A percentile compares a stretch with the other conserved stretches of the same genome.
Conservation (phyloP, 805 yeast species). For the Yamadazyma tumulicola region DNA sequence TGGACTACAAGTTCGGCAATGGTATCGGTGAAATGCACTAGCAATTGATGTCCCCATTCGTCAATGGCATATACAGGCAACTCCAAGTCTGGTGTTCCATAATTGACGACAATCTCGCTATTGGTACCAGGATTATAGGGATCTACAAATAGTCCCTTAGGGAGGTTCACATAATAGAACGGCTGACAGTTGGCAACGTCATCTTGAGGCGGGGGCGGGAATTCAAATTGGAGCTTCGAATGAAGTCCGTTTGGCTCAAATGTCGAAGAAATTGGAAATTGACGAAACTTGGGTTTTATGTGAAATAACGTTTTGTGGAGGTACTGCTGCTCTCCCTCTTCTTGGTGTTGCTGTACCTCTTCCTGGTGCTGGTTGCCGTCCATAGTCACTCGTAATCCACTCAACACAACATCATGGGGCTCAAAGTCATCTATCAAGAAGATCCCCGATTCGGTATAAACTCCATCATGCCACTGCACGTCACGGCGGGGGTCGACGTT, state of each 20-base stretch:
- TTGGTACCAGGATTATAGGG: slow-evolving; percentile 30
- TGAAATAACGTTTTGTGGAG: slow-evolving; percentile 39
- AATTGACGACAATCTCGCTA: slow-evolving; percentile 20
- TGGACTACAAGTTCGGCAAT: slow-evolving; percentile 22
- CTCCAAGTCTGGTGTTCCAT: slow-evolving; percentile 36
- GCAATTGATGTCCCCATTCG: slow-evolving; percentile 40
- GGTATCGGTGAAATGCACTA: slow-evolving; percentile 10
- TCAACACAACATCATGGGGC: slow-evolving; percentile 27
- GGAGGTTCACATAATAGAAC: slow-evolving; percentile 30
- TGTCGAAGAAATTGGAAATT: not conserved
- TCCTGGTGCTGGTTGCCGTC: slow-evolving; percentile 6
- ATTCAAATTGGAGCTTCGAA: slow-evolving; percentile 26
- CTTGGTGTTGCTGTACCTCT: not conserved
- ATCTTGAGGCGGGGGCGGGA: slow-evolving; percentile 13
- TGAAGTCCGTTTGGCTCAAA: slow-evolving; percentile 31
- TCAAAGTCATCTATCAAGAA: slow-evolving; percentile 29
- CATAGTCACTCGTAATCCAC: slow-evolving; percentile 32
- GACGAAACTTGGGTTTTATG: slow-evolving; percentile 28
- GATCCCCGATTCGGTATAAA: slow-evolving; percentile 35
- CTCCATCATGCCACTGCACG: not conserved
- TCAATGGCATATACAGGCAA: slow-evolving; percentile 34
- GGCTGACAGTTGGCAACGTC: slow-evolving; percentile 29
- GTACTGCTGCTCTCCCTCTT: not conserved
- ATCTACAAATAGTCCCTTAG: slow-evolving; percentile 34
- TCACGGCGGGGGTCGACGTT: not conserved